These are phyloP conservation scores for Cudoniella acicularis DNA, from an alignment of 495 filamentous ascomycete species.

Conservation along the genomic window DNA sequence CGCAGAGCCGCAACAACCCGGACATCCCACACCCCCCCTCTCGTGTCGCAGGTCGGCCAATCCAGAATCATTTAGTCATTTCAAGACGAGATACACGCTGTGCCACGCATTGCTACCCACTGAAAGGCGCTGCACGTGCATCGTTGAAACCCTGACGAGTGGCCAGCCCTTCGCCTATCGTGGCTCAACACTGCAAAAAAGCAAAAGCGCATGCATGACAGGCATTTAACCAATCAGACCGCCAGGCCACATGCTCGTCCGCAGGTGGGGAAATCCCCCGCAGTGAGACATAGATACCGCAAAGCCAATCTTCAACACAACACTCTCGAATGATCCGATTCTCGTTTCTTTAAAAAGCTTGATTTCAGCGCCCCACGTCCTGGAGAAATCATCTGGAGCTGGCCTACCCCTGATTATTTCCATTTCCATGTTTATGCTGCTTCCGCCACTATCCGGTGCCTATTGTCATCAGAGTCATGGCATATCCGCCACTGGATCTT, in stretches of 20 bases:
- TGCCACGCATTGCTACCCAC: too few species aligned
- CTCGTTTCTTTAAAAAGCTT: background rate
- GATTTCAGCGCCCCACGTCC: too few species aligned
- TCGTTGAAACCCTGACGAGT: too few species aligned
- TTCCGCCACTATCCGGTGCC: background rate
- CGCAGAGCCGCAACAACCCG: too few species aligned
- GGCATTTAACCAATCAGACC: background rate
- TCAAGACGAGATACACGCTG: too few species aligned
- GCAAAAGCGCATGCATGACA: background rate
- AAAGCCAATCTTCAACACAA: background rate
- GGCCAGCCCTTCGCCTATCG: too few species aligned
- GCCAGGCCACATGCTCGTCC: background rate
- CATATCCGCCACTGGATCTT: background rate
- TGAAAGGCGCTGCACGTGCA: too few species aligned
- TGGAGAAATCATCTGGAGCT: background rate
- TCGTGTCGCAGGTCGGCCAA: too few species aligned
- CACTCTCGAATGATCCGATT: background rate
- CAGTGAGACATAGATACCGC: background rate
- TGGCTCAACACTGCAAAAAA: too few species aligned
- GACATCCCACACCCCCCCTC: too few species aligned
- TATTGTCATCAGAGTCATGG: background rate
- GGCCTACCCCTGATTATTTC: background rate
- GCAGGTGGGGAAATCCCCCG: background rate
- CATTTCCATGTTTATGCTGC: background rate
- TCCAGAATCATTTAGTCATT: too few species aligned